Conservation (phyloP, 306 rosid genomes). For the Pterocarpus santalinus region DNA sequence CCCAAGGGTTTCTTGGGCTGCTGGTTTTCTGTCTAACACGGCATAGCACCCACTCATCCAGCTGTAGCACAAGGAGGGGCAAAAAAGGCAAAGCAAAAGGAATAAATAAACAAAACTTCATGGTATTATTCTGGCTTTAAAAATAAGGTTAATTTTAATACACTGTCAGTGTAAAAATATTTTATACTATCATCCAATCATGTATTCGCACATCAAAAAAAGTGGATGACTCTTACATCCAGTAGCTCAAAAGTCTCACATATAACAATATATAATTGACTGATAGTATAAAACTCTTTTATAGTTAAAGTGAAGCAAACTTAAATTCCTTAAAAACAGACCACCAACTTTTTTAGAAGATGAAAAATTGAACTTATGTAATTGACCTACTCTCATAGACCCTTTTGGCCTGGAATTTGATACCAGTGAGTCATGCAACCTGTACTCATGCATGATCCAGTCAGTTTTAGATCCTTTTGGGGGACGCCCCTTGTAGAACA, state of each 20-base stretch:
- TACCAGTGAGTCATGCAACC: slow-evolving; percentile 65
- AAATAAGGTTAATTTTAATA: neutral
- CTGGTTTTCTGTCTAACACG: slow-evolving; percentile 59
- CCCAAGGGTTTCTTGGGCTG: slow-evolving; percentile 53
- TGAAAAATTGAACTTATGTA: slow-evolving; percentile 19
- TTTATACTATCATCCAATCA: too few relatives aligned
- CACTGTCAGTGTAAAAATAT: too few relatives aligned
- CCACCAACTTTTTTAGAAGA: neutral
- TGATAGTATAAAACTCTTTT: too few relatives aligned
- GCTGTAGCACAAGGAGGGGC: slow-evolving; percentile 48
- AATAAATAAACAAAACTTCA: slow-evolving; percentile 29
- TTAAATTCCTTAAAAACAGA: too few relatives aligned
- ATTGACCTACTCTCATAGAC: slow-evolving; percentile 75
- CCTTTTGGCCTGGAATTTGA: slow-evolving; percentile 54
- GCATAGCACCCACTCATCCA: slow-evolving; percentile 87
- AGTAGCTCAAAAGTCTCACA: too few relatives aligned
- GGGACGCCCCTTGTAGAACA: slow-evolving; percentile 76
- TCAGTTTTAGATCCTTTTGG: slow-evolving; percentile 78
- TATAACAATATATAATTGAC: too few relatives aligned
- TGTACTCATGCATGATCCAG: slow-evolving; percentile 85
- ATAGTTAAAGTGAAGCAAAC: too few relatives aligned
- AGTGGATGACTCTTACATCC: too few relatives aligned
- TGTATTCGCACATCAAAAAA: too few relatives aligned
- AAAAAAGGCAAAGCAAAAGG: neutral
- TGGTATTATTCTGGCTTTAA: neutral